Base-by-base conservation (phyloP, 768 basidiomycete genomes). In the Leccinum variicolor region DNA sequence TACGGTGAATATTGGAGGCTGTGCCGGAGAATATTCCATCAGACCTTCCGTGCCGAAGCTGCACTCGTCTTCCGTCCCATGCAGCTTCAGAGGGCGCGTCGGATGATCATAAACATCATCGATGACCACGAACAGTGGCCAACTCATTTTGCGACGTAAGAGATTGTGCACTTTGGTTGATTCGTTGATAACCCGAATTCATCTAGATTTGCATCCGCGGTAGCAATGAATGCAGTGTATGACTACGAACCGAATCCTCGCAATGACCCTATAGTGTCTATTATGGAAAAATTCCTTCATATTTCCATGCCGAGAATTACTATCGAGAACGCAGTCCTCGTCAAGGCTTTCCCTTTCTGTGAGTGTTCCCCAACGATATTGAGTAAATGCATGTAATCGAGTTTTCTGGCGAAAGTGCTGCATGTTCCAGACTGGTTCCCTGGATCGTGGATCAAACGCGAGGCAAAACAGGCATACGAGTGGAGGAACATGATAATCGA, bases 171-270 rank as follows among this genome's bases (percentile, higher is more conserved):
- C 1, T n/a, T 9, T 6, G 1, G 6, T 28, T 28, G 1, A 7
- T 29, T 23, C 2, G 6, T 33, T 23, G 14, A 11, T 23, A 46
- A 28, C 3, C 10, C 7, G 7, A 17, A 28, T 7, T 29, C 7
- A n/a, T 23, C 2, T 0, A 75, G 76, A 31, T 62, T 69, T 31
- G 65, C 76, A 7, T 68, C 64, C 62, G 57, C 70, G 63, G 71
- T 77, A 46, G 61, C 65, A 1, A 54, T 67, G 45, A 52, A 50
- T 21, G 31, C 15, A 11, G 45, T 61, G 6, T 62, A 63, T 25
- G 63, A 53, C 19, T 39, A 39, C 3, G 36, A 39, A 3, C 36
- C 36, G 6, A 31, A 31, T n/a, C 36, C 36, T 39, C 36, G 36
- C 36, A 39, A 39, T 10, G 36, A 39, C 9, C 36, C 17, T 8